These are phyloP conservation scores for Paramecium octaurelia DNA, from an alignment of 73 alveolate species.

Conservation along the genomic window DNA sequence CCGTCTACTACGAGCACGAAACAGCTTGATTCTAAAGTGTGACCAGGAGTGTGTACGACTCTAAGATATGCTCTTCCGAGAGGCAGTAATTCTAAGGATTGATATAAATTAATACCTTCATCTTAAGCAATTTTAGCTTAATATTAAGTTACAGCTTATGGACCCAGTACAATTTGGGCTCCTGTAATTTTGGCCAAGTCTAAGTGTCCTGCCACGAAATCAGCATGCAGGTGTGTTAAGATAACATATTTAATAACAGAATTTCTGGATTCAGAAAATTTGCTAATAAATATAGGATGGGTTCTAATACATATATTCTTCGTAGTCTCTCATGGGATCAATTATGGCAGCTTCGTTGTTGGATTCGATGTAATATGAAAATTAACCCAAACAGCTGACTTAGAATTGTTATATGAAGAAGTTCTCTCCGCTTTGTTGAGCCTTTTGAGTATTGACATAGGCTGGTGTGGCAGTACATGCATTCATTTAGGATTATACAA, in stretches of 20 bases:
- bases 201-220: conserved; percentile 63
- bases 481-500: background rate
- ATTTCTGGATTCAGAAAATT: conserved; percentile 3
- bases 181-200: conserved; percentile 55
- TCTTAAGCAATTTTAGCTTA: conserved; percentile 20
- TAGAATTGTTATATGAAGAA: background rate
- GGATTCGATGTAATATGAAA: conserved; percentile 62
- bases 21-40: conserved; percentile 71
- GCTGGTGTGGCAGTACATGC: background rate
- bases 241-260: conserved; percentile 53
- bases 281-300: background rate
- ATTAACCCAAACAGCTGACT: conserved; percentile 57
- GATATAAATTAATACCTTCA: background rate
- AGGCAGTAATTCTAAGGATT: background rate
- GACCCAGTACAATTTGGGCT: conserved; percentile 59
- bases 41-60: conserved; percentile 75
- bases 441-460: background rate
- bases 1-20: conserved; percentile 59
- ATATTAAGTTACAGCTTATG: conserved; percentile 43
- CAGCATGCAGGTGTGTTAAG: conserved; percentile 65
- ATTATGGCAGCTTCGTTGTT: conserved; percentile 62
- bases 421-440: background rate
- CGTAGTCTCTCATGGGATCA: conserved; percentile 66
- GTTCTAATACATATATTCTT: conserved; percentile 23
- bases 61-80: conserved; percentile 15